Base-by-base conservation (phyloP, 192 early-diverging fungal species). In the Glomus cerebriforme region DNA sequence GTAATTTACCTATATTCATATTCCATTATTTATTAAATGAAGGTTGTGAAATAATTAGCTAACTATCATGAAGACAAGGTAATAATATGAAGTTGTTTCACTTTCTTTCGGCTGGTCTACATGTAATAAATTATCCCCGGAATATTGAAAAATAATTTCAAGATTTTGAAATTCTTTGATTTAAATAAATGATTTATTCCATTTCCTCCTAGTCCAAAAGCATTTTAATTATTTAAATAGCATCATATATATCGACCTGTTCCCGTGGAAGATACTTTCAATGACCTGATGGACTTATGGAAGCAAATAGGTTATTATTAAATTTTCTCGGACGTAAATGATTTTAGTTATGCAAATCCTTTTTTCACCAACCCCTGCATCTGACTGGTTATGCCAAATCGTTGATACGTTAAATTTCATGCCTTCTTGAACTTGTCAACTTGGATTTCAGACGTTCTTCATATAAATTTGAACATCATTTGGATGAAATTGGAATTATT, bases 1-100 rank as follows among this genome's bases (percentile, higher is more conserved):
- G 19, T 26, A 24, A 76, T 0, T 29, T 76, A 26, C 6, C 37
- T 5, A 10, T 76, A 1, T 7, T n/a, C 4, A 59, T 76, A 7
- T 76, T 34, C 26, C 17, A 32, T 34, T 24, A 32, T 24, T 3
- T 76, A 29, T 27, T 76, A 7, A 27, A 43, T 2, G 62, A 45
- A 19, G 74, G 32, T 0, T 19, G 12, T 22, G n/a, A n/a, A 63
- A 29, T 31, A 47, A 32, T 64, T 62, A 64, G 74, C 60, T n/a
- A 26, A 60, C 17, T n/a, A n/a, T n/a, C n/a, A n/a, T n/a, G n/a
- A n/a, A 5, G 5, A 58, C 19, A 60, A 35, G 74, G 74, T 17
- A 76, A 76, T 63, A 59, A 76, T 47, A 76, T 76, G 59, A 59
- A 76, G 43, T 24, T 64, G 9, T 64, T 76, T 65, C 63, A 63